Evolutionary conservation across 305 asterid genomes (phyloP).

Genomic region (Fraxinus floribunda): DNA sequence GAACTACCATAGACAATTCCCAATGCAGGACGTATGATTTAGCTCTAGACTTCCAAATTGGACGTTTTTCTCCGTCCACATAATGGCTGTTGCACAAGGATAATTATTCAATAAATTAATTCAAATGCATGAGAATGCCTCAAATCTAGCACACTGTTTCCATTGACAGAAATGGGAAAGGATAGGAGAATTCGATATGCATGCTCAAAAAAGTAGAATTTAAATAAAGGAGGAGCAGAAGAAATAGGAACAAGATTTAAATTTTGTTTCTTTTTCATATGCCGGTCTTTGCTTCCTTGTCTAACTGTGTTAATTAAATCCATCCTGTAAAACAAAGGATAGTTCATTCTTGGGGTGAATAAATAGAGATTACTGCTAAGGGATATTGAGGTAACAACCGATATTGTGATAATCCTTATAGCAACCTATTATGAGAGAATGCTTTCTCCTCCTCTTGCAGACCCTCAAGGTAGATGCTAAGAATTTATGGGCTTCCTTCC

Average conservation of each 20-base stretch:
- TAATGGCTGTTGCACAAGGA: neutral
- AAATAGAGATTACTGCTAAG: neutral
- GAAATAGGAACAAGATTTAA: neutral
- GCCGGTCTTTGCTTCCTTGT: neutral
- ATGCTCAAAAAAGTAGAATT: neutral
- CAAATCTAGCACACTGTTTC: neutral
- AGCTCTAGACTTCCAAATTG: neutral
- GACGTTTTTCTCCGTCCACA: neutral
- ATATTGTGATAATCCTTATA: neutral
- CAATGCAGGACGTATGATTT: neutral
- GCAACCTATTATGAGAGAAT: neutral
- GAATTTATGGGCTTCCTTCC: neutral
- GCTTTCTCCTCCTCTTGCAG: neutral
- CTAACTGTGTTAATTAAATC: neutral
- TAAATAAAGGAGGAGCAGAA: constrained; percentile 1
- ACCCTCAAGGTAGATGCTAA: neutral
- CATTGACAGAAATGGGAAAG: neutral
- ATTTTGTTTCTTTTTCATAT: neutral
- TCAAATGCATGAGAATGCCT: constrained; percentile 9
- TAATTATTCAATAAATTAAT: neutral
- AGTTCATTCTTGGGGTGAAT: neutral
- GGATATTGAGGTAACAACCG: neutral
- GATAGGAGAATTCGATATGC: neutral
- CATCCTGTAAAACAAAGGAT: neutral
- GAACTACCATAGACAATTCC: neutral